phyloP scores from a whole-genome alignment of 1,139 yeast genomes.

The Pichia sp. region DNA sequence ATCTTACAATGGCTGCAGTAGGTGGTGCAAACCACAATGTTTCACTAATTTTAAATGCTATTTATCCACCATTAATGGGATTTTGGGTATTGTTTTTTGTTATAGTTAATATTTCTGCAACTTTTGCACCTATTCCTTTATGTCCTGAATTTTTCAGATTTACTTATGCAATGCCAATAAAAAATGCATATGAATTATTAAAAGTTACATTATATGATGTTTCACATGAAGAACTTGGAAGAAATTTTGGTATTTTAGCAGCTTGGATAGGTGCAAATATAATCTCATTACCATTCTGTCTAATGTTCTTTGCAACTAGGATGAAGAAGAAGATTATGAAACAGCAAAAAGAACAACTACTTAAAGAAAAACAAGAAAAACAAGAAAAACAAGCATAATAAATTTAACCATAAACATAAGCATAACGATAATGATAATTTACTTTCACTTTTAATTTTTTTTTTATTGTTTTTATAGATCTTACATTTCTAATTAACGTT shows the following conservation, averaged over 20 bases:
- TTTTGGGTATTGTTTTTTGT: conserved; percentile 43
- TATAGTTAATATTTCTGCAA: conserved; percentile 42
- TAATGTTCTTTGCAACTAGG: conserved; percentile 31
- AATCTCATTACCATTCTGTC: conserved; percentile 36
- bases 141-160: conserved; percentile 43
- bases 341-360: conserved; percentile 9
- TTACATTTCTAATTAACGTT: background rate
- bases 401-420: too few species aligned
- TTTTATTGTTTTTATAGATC: background rate
- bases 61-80: conserved; percentile 42
- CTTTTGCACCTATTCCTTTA: conserved; percentile 41
- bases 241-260: conserved; percentile 41
- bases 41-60: conserved; percentile 35
- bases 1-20: conserved; percentile 42
- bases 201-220: conserved; percentile 42
- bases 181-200: conserved; percentile 41
- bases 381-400: conserved; percentile 3
- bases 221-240: conserved; percentile 42
- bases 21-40: conserved; percentile 47
- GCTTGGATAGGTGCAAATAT: conserved; percentile 44
- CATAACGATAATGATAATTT: too few species aligned
- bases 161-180: conserved; percentile 50
- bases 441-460: background rate
- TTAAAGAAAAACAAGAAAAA: background rate
- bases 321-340: conserved; percentile 21